Evolutionary conservation across 225 moss, liverwort and hornwort genomes (phyloP), one percentile per base, ranked within the genome.

Genomic region (Rhytidiadelphus loreus): DNA sequence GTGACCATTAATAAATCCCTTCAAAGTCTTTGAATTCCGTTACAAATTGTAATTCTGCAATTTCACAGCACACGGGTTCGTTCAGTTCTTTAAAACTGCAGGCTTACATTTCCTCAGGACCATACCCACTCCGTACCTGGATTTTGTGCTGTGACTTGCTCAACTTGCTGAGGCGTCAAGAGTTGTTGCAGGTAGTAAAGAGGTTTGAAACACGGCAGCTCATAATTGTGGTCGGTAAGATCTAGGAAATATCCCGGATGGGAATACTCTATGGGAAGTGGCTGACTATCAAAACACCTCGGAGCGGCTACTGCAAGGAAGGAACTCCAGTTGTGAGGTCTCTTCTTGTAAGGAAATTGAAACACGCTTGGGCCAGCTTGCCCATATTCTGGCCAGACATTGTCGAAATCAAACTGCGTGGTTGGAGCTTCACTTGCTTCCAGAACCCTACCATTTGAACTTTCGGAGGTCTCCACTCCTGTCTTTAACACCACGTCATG

Each of bases 341-440:
- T 90, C 86, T 96, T 98, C 88, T 96, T 96, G 83, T 92, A 96
- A 43, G 96, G 96, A 74, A 97, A 95, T 66, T 95, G 93, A 68
- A 92, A 92, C 61, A 89, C 87, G 68, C 91, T 91, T 76, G 92
- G 91, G 11, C 90, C 91, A 84, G 90, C 65, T 64, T 41, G 66
- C 12, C 83, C 92, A 84, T 87, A 84, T 52, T 91, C 86, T 89
- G 85, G 66, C 87, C 79, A 83, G 53, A 59, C 77, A 46, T 65
- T 89, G 78, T 91, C 86, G 52, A 88, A 55, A 71, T 48, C 86
- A 63, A 88, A 87, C 65, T 95, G 88, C 41, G 76, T 69, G 68
- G 71, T 88, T 86, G 85, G 89, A 71, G 89, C 78, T 90, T 88
- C 84, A 86, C 63, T 86, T 82, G 62, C 81, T 88, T 84, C 88